Base-by-base conservation (phyloP, 2,329 filamentous ascomycete genomes). In the Aspergillus sp. region DNA sequence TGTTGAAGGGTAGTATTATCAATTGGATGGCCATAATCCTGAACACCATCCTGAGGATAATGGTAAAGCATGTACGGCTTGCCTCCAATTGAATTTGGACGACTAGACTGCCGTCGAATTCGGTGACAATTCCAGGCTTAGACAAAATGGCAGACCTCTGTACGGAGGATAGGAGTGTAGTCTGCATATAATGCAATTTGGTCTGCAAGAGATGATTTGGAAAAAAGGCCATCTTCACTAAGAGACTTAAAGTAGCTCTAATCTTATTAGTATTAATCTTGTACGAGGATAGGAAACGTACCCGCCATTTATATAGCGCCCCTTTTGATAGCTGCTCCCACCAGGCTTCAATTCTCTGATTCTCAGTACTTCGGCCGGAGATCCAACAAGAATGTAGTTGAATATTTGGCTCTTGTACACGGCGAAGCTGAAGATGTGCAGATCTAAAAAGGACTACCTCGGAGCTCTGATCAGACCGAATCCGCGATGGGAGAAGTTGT, bases 31-130 rank as follows among this genome's bases (percentile, higher is more conserved):
- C 34, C 13, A 41, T 40, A 48, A 41, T 48, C 16, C 16, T 41
- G 13, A 41, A 45, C 14, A 45, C 7, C 13, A 29, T 57, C 46
- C 16, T 53, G 29, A 9, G 52, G 49, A 45, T 55, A 50, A 34
- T 54, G 20, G 48, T 56, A 58, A 32, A 54, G 50, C 45, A 56
- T 52, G 16, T 44, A 56, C 14, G 42, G 48, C 43, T 54, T 56
- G 19, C 48, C 48, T 2, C 36, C 21, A 13, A 55, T 23, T 25
- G 43, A 43, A 32, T 58, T 21, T 13, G 50, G 48, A 32, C 40
- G 41, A n/a, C 43, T 38, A 13, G 29, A n/a, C 48, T 58, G 48
- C 49, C 51, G 46, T 32, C 41, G 41, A 29, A 58, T 58, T 32
- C 17, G 46, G 48, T 56, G 42, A n/a, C 47, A 50, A 44, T 58